Base-by-base conservation (phyloP, 768 basidiomycete species). In the Tricholomella constricta region DNA sequence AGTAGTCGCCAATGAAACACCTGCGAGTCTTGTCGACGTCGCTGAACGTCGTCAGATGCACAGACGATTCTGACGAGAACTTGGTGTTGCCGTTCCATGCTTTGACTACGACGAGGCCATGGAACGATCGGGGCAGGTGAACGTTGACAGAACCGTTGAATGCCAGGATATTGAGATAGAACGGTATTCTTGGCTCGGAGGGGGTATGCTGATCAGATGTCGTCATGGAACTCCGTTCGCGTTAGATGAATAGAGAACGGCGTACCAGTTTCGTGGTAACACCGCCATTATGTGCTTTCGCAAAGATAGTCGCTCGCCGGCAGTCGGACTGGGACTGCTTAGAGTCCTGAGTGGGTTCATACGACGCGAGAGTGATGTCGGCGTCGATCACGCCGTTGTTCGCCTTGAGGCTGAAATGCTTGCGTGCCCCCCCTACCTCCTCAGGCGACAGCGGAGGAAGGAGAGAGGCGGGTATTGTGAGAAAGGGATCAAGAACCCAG, bases 401-500 rank as follows among this genome's bases (percentile, higher is more conserved):
- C 0, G 76, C 69, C 19, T 53, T 56, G 8, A 79, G 55, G 7
- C 47, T 62, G 1, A 81, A 51, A 52, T 79, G 78, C 25, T 65
- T 73, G 32, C 80, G 66, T 1, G 70, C 67, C 2, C 55, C 63
- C 48, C 77, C 77, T 0, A 72, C 69, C 55, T 77, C 70, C 19
- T 62, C 68, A 0, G 49, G 47, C 4, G 45, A 36, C 0, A 81
- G 58, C 20, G 78, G 72, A 2, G 77, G 71, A 6, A 81, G 63
- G 32, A 78, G 47, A 15, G 68, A 51, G 0, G 60, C 4, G 0
- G 81, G 79, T 40, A 82, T 69, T 10, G 45, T 26, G 19, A 81
- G 62, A 17, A 63, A 54, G 1, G 81, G 74, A 51, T 82, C 75
- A 35, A 82, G 64, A 29, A 76, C 61, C 66, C 78, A 81, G 1